Evolutionary conservation across 495 filamentous ascomycete genomes (phyloP).

Genomic region (Hyaloscypha variabilis): DNA sequence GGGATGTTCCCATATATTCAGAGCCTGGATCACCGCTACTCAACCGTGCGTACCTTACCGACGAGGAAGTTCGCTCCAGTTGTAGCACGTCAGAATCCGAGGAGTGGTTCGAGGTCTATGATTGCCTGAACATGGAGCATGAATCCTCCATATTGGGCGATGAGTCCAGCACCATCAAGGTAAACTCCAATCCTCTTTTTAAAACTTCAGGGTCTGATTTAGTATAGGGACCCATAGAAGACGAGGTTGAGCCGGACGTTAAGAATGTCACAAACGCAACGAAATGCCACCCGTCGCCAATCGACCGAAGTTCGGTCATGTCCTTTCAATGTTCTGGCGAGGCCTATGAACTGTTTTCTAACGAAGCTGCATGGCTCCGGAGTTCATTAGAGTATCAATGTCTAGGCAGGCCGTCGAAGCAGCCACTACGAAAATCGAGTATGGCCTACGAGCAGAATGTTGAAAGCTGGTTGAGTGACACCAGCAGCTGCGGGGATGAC

Average conservation of each 20-base stretch:
- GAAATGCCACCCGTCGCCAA: background rate
- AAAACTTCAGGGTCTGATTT: background rate
- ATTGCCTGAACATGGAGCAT: background rate
- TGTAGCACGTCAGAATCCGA: constrained; percentile 3
- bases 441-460: constrained; percentile 1
- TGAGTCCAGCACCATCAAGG: background rate
- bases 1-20: constrained; percentile 26
- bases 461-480: constrained; percentile 24
- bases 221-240: background rate
- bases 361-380: constrained; percentile 16
- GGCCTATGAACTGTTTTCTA: background rate
- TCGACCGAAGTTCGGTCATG: constrained; percentile 16
- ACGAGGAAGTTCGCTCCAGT: background rate
- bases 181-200: background rate
- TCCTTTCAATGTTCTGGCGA: constrained; percentile 27
- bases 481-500: constrained; percentile 13
- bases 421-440: background rate
- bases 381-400: background rate
- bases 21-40: constrained; percentile 25
- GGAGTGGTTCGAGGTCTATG: constrained; percentile 1
- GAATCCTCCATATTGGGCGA: background rate
- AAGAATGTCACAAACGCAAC: background rate
- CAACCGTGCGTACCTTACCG: constrained; percentile 18
- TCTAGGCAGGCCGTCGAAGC: background rate
- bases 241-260: background rate